A percentile compares a stretch with the other conserved stretches of the same genome.
Conservation (phyloP, 192 early-diverging fungal genomes). For the Diversispora epigaea region DNA sequence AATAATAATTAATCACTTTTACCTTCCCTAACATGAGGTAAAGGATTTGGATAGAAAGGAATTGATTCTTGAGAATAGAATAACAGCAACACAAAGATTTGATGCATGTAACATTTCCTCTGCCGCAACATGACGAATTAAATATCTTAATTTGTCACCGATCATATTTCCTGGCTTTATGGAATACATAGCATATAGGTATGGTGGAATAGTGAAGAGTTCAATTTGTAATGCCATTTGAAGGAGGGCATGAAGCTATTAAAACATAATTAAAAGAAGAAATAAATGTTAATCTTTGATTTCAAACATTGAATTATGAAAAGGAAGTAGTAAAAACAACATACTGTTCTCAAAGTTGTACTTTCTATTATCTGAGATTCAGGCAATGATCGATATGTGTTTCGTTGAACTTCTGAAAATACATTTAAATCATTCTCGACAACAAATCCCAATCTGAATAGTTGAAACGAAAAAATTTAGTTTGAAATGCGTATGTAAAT, state of each 20-base stretch:
- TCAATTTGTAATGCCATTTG: slow-evolving; percentile 7
- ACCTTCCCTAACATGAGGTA: slow-evolving; percentile 17
- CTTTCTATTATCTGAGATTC: background rate
- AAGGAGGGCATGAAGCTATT: slow-evolving; percentile 12
- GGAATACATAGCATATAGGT: slow-evolving; percentile 25
- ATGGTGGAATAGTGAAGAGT: slow-evolving; percentile 29
- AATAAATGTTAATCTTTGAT: background rate
- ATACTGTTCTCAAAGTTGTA: background rate
- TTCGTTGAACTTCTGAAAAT: slow-evolving; percentile 10
- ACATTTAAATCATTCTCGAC: slow-evolving; percentile 4
- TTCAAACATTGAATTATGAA: background rate
- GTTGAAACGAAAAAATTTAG: background rate
- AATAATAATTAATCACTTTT: slow-evolving; percentile 1
- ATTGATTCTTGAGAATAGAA: slow-evolving; percentile 26
- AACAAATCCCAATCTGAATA: slow-evolving; percentile 24
- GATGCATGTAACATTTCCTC: slow-evolving; percentile 25
- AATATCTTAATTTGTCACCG: background rate
- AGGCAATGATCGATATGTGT: background rate
- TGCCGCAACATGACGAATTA: slow-evolving; percentile 11
- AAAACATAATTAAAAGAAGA: background rate
- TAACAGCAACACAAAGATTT: slow-evolving; percentile 30
- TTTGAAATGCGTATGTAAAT: too few relatives aligned
- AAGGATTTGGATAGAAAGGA: slow-evolving; percentile 29
- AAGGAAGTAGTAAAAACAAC: background rate
- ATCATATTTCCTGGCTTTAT: background rate